Evolutionary conservation across 1,284 basidiomycete genomes (phyloP), one percentile per base, ranked within the genome.

Genomic region (Neonothopanus nambi): DNA sequence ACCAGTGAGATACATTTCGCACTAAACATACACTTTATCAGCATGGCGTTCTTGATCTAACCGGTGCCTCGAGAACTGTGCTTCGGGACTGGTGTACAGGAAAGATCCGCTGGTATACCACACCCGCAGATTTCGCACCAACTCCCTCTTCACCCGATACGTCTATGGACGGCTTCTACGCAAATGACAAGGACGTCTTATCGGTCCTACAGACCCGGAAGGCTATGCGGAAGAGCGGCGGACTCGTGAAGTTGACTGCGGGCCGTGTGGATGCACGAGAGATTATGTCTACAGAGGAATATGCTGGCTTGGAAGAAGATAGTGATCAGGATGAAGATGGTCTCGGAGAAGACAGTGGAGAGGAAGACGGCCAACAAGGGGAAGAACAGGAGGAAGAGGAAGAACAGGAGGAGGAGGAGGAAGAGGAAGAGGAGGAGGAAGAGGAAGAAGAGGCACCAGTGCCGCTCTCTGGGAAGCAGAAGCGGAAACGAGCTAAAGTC

Each of bases 11-110:
- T 41, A 33, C 20, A 41, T 52, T 17, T 21, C 24, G 6, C 18
- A 21, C 3, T 23, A 17, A 13, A 44, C 11, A 2, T 54, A n/a
- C 28, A 18, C 30, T 21, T 33, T 17, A 63, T 64, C 68, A 91
- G 84, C 87, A 83, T 60, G 93, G 91, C 48, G 79, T 84, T 41
- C 74, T 85, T 17, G 95, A 98, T 69, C 71, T 93, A 52, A 80
- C 84, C 11, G 85, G 84, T 20, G 91, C 95, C 2, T 89, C 92
- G 8, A 87, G 92, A 21, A 80, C 89, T 50, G 77, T 98, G 38
- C 78, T 98, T 40, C 86, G 91, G 23, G 95, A 98, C 72, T 99
- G 95, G 95, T 87, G 82, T 57, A 80, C 78, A 5, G 91, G 89
- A 48, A 85, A 82, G 59, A 82, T 98, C 64, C 81, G 85, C 13